These are phyloP conservation scores for Kurtzmaniella natalensis DNA, from an alignment of 1,139 yeast genomes.

Conservation along the genomic window DNA sequence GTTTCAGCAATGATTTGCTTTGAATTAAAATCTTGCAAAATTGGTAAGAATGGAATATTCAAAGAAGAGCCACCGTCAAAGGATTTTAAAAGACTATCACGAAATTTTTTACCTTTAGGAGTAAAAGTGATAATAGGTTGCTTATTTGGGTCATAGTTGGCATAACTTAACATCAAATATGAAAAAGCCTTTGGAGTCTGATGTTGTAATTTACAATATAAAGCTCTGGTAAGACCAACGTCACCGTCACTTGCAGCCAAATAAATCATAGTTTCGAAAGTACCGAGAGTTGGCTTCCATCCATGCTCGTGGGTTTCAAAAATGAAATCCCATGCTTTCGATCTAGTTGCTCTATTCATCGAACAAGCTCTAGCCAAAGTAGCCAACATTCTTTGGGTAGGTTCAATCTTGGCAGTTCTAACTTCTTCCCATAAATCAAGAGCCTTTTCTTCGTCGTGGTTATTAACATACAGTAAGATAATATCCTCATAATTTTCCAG, in stretches of 20 bases:
- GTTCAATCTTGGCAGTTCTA: constrained; percentile 27
- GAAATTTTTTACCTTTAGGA: constrained; percentile 43
- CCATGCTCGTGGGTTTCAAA: constrained; percentile 57
- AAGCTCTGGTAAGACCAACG: constrained; percentile 64
- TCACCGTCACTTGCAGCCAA: constrained; percentile 80
- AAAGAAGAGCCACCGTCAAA: constrained; percentile 10
- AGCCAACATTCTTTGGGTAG: constrained; percentile 48
- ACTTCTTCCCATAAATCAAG: constrained; percentile 75
- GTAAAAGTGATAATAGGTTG: constrained; percentile 38
- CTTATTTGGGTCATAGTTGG: constrained; percentile 29
- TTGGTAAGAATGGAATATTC: constrained; percentile 68
- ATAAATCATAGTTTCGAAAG: constrained; percentile 67
- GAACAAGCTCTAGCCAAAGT: constrained; percentile 75
- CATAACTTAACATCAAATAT: constrained; percentile 54
- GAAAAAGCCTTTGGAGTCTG: constrained; percentile 43
- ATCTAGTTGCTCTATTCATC: constrained; percentile 41
- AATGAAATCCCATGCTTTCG: constrained; percentile 75
- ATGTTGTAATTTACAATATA: constrained; percentile 54
- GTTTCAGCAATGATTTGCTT: constrained; percentile 66
- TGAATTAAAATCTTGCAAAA: constrained; percentile 32
- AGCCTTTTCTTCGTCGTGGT: constrained; percentile 64
- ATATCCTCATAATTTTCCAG: constrained; percentile 64
- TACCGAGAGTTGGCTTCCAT: constrained; percentile 45
- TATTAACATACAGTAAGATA: constrained; percentile 60
- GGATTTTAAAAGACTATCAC: constrained; percentile 40